phyloP scores from a whole-genome alignment of 129 eudicot genomes.

The Mikania micrantha region DNA sequence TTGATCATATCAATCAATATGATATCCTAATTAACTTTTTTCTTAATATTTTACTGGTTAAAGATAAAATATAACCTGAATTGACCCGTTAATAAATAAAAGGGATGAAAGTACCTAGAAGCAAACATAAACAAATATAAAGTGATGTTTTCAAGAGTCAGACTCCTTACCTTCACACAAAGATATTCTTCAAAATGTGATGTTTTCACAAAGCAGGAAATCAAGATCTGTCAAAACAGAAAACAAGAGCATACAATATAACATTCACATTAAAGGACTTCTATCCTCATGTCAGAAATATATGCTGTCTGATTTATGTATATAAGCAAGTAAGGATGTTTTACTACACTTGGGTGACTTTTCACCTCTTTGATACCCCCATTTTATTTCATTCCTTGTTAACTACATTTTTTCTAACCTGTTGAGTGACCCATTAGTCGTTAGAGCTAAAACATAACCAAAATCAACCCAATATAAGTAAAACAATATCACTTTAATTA shows the following conservation, averaged over 20 bases:
- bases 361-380: neutral
- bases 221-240: constrained; percentile 47
- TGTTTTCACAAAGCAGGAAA: constrained; percentile 81
- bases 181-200: constrained; percentile 71
- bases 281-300: neutral
- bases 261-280: constrained; percentile 2
- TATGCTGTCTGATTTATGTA: neutral
- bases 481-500: neutral
- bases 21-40: no score
- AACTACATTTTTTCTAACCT: neutral
- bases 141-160: neutral
- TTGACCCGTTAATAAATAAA: neutral
- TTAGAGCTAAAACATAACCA: neutral
- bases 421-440: neutral
- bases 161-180: constrained; percentile 36
- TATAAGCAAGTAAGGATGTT: neutral
- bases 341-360: neutral
- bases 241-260: constrained; percentile 7
- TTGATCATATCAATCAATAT: no score
- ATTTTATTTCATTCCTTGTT: neutral
- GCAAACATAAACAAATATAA: neutral
- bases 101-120: neutral
- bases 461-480: neutral
- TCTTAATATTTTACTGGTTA: neutral
- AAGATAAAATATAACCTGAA: neutral